Conservation (phyloP, 2,329 filamentous ascomycete genomes). For the Xylaria sp. region DNA sequence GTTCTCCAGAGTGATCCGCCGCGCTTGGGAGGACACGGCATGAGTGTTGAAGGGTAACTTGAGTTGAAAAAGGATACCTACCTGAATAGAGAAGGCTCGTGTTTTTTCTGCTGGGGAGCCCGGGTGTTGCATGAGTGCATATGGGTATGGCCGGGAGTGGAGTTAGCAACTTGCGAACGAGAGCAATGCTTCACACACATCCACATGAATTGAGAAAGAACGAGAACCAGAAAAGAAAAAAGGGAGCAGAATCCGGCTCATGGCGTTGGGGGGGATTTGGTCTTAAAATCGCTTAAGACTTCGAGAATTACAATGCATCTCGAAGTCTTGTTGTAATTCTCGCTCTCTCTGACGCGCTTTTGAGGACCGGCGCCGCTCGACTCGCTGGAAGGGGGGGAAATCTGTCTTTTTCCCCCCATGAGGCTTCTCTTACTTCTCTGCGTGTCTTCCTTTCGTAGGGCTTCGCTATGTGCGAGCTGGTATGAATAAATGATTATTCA, state of each 20-base stretch:
- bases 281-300: conserved; percentile 12
- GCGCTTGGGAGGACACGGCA: conserved; percentile 79
- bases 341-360: background rate
- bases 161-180: conserved; percentile 3
- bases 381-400: too few relatives aligned
- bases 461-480: conserved; percentile 18
- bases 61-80: background rate
- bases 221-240: background rate
- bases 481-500: conserved; percentile 23
- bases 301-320: conserved; percentile 2
- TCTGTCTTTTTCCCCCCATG: too few relatives aligned
- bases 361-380: background rate
- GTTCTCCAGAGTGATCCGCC: conserved; percentile 72
- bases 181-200: background rate
- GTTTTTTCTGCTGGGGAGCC: background rate
- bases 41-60: conserved; percentile 28
- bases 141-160: background rate
- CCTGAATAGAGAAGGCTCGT: too few relatives aligned
- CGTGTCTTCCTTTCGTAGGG: conserved; percentile 10
- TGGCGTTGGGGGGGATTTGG: conserved; percentile 23
- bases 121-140: too few relatives aligned
- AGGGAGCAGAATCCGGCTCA: conserved; percentile 11
- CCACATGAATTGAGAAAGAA: background rate
- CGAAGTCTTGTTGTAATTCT: too few relatives aligned
- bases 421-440: background rate